Percentiles rank a stretch among this genome's conserved stretches.
phyloP scores from a whole-genome alignment of 352 stramenopile species.

The Phytophthora nicotianae region DNA sequence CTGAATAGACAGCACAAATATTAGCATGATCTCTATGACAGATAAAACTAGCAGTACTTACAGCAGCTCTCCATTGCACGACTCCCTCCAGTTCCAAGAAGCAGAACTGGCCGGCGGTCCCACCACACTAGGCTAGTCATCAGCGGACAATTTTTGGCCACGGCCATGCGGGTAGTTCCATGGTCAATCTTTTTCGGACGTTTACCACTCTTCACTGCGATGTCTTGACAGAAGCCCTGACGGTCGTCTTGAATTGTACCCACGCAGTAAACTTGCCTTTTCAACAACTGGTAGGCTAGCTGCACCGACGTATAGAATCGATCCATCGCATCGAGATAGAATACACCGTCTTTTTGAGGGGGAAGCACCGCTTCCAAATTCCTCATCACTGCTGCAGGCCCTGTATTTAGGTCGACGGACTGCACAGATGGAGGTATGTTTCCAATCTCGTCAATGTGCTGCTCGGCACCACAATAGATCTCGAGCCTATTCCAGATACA shows the following conservation, averaged over 20 bases:
- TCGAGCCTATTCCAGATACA: background rate
- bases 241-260: background rate
- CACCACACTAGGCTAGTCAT: conserved; percentile 1
- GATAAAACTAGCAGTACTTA: background rate
- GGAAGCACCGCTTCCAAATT: background rate
- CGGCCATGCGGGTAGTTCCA: background rate
- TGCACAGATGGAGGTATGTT: background rate
- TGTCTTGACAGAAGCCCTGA: background rate
- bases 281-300: background rate
- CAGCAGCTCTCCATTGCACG: background rate
- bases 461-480: background rate
- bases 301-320: background rate
- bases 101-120: background rate
- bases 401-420: background rate
- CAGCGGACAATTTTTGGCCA: background rate
- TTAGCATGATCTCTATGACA: no score
- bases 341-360: background rate
- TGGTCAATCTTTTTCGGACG: background rate
- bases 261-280: background rate
- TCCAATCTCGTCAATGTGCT: background rate
- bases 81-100: background rate
- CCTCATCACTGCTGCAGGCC: background rate
- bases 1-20: no score
- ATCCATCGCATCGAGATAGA: background rate
- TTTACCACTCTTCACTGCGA: background rate